Conservation (phyloP, 169 alveolate species). For the Plasmodium fragile region DNA sequence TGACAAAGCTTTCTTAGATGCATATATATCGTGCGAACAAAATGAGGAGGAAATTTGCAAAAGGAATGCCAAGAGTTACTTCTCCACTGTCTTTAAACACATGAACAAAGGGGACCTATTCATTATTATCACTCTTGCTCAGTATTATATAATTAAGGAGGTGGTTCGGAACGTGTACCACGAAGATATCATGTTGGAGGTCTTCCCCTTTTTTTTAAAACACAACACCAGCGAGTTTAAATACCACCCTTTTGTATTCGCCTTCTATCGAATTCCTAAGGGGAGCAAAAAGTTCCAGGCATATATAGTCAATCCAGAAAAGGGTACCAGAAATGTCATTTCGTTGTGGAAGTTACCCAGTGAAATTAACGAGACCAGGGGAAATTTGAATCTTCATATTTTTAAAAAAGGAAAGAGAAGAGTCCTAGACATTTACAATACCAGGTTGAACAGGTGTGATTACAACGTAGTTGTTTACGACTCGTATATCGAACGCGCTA, state of each 20-base stretch:
- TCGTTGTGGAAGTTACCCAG: slow-evolving; percentile 66
- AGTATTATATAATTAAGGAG: slow-evolving; percentile 82
- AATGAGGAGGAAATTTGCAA: slow-evolving; percentile 80
- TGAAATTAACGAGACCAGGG: slow-evolving; percentile 42
- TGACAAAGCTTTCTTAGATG: slow-evolving; percentile 87
- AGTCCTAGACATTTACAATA: slow-evolving; percentile 36
- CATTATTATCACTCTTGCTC: slow-evolving; percentile 81
- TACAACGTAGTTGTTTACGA: slow-evolving; percentile 67
- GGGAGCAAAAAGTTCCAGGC: slow-evolving; percentile 19
- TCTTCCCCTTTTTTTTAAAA: slow-evolving; percentile 77
- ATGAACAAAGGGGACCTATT: slow-evolving; percentile 80
- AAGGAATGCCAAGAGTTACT: slow-evolving; percentile 79
- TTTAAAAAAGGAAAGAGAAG: slow-evolving; percentile 73
- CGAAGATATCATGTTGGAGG: slow-evolving; percentile 78
- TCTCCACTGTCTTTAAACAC: slow-evolving; percentile 74
- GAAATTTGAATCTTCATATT: slow-evolving; percentile 17
- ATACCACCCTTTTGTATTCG: slow-evolving; percentile 64
- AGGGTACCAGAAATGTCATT: not conserved
- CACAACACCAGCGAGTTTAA: slow-evolving; percentile 41
- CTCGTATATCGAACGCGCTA: not conserved
- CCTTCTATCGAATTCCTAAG: slow-evolving; percentile 36
- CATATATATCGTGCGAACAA: slow-evolving; percentile 81
- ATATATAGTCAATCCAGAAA: slow-evolving; percentile 1
- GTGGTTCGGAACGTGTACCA: slow-evolving; percentile 79
- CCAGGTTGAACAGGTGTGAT: slow-evolving; percentile 26